Conservation (phyloP, 164 flowering plant species). For the Dillenia suffruticosa region DNA sequence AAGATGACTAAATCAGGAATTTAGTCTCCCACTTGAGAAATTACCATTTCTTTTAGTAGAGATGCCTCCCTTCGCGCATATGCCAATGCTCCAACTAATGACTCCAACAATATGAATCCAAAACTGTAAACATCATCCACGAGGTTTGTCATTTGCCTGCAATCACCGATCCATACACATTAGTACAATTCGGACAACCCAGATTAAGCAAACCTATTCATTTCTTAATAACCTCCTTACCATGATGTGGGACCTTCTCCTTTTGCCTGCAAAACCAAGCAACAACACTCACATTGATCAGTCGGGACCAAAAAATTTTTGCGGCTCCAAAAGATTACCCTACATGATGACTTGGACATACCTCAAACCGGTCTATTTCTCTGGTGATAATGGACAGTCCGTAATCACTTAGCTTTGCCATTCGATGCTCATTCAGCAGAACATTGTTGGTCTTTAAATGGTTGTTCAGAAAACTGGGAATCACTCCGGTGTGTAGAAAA, state of each 20-base stretch:
- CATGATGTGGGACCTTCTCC: slow-evolving; percentile 47
- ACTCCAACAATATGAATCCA: slow-evolving; percentile 79
- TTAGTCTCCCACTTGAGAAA: no score
- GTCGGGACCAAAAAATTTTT: neutral
- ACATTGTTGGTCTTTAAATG: slow-evolving; percentile 66
- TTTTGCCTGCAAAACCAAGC: slow-evolving; percentile 38
- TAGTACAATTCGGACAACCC: no score
- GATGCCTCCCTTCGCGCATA: slow-evolving; percentile 67
- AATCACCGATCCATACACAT: slow-evolving; percentile 1
- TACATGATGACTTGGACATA: slow-evolving; percentile 10
- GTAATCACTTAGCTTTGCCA: slow-evolving; percentile 86
- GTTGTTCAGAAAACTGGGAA: slow-evolving; percentile 73
- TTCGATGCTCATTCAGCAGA: slow-evolving; percentile 75
- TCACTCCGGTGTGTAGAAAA: slow-evolving; percentile 81
- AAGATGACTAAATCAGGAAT: no score
- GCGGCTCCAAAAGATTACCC: no score
- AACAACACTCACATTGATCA: slow-evolving; percentile 11
- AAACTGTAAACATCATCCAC: slow-evolving; percentile 89
- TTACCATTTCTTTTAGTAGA: slow-evolving; percentile 82
- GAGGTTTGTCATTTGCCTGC: slow-evolving; percentile 36
- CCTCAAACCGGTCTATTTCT: slow-evolving; percentile 67
- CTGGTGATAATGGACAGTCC: slow-evolving; percentile 67
- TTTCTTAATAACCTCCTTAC: slow-evolving; percentile 27
- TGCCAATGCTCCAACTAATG: slow-evolving; percentile 70
- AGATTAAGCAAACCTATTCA: no score